A percentile compares a stretch with the other conserved stretches of the same genome.
Evolutionary conservation across 768 basidiomycete species (phyloP).

Genomic region (Mycena haematopus): DNA sequence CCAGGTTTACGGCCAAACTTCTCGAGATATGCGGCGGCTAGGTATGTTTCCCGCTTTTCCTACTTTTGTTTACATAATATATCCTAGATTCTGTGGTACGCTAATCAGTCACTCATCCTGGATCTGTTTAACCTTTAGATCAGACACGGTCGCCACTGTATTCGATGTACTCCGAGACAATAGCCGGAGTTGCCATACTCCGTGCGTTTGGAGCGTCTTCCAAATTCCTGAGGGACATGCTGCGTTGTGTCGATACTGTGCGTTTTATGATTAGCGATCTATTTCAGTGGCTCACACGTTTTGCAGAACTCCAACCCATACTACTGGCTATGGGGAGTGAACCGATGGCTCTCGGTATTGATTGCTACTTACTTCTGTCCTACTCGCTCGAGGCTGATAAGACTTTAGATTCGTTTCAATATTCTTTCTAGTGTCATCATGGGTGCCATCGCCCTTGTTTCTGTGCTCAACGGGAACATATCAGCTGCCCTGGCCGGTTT

Average conservation of each 20-base stretch:
- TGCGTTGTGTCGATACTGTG: slow-evolving; percentile 81
- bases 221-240: slow-evolving; percentile 86
- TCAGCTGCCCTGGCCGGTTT: slow-evolving; percentile 87
- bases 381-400: not conserved
- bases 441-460: slow-evolving; percentile 72
- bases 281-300: slow-evolving; percentile 3
- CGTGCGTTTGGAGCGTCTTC: slow-evolving; percentile 90
- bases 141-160: slow-evolving; percentile 53
- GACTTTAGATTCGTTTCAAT: slow-evolving; percentile 68
- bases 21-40: slow-evolving; percentile 82
- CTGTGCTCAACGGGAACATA: slow-evolving; percentile 72
- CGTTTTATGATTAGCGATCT: slow-evolving; percentile 33
- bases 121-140: not conserved
- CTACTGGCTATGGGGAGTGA: slow-evolving; percentile 95
- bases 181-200: slow-evolving; percentile 72
- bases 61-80: slow-evolving; percentile 5
- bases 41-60: slow-evolving; percentile 47
- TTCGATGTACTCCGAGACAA: slow-evolving; percentile 60
- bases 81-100: slow-evolving; percentile 47
- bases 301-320: slow-evolving; percentile 67
- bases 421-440: slow-evolving; percentile 75
- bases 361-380: not conserved
- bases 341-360: slow-evolving; percentile 82
- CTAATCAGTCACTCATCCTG: not conserved
- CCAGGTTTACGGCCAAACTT: slow-evolving; percentile 77